Conservation (phyloP, 768 basidiomycete genomes). For the Hysterangium stoloniferum region DNA sequence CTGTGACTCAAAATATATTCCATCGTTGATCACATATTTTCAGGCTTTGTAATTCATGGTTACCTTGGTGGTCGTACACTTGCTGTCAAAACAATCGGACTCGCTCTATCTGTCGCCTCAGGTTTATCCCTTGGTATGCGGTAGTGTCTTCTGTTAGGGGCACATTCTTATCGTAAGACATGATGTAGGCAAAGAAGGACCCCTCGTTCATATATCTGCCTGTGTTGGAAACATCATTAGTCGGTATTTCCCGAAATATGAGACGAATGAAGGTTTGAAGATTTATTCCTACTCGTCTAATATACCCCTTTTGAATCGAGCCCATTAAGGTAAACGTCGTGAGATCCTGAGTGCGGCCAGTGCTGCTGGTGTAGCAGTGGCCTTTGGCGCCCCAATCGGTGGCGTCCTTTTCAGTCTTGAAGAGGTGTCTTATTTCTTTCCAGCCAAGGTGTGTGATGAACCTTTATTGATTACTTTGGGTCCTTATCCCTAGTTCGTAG, state of each 20-base stretch:
- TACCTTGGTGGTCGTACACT: slow-evolving; percentile 88
- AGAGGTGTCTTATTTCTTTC: slow-evolving; percentile 96
- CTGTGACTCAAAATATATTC: not conserved
- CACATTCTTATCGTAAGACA: slow-evolving; percentile 9
- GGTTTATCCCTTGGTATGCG: slow-evolving; percentile 72
- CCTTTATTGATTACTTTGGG: slow-evolving; percentile 2
- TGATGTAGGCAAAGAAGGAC: slow-evolving; percentile 55
- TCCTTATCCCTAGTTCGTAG: not conserved
- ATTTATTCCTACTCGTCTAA: not conserved
- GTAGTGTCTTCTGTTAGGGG: slow-evolving; percentile 8
- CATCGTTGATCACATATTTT: slow-evolving; percentile 14
- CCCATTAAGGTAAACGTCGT: slow-evolving; percentile 67
- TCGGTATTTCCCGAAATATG: slow-evolving; percentile 80
- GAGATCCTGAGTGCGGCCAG: slow-evolving; percentile 94
- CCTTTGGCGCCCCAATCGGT: slow-evolving; percentile 95
- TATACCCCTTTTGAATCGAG: not conserved
- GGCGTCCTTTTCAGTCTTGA: slow-evolving; percentile 90
- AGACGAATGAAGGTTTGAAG: slow-evolving; percentile 80
- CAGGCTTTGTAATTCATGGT: slow-evolving; percentile 94
- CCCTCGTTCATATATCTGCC: slow-evolving; percentile 87
- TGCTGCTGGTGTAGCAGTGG: slow-evolving; percentile 95
- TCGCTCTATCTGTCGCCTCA: slow-evolving; percentile 87
- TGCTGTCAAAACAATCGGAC: slow-evolving; percentile 82
- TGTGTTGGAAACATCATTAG: slow-evolving; percentile 93
- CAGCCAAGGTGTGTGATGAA: slow-evolving; percentile 66